phyloP scores from a whole-genome alignment of 1,284 basidiomycete genomes.

The Moniliophthora roreri region DNA sequence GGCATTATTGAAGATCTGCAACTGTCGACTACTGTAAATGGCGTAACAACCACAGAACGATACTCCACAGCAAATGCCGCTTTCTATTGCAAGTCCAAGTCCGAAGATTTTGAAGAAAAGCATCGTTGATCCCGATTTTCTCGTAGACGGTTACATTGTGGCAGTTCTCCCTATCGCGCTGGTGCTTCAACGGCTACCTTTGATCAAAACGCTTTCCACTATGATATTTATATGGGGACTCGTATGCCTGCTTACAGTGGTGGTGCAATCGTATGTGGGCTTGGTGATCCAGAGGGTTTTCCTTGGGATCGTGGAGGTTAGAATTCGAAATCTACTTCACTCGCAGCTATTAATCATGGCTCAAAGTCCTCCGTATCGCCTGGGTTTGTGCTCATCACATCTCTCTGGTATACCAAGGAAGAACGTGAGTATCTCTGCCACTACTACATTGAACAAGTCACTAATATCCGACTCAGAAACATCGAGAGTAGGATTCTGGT shows the following conservation, averaged over 20 bases:
- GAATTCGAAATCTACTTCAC: not conserved
- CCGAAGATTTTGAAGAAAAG: not conserved
- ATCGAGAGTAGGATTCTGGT: slow-evolving; percentile 12
- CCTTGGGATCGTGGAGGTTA: slow-evolving; percentile 12
- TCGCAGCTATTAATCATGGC: not conserved
- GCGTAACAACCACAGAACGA: slow-evolving; percentile 10
- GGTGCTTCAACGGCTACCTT: slow-evolving; percentile 10
- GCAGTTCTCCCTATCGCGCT: slow-evolving; percentile 14
- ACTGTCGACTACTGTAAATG: slow-evolving; percentile 7
- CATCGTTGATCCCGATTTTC: not conserved
- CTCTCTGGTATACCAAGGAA: slow-evolving; percentile 14
- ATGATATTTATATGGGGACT: slow-evolving; percentile 15
- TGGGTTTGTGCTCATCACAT: slow-evolving; percentile 11
- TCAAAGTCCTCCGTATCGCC: slow-evolving; percentile 13
- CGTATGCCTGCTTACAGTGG: slow-evolving; percentile 9
- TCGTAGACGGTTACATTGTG: slow-evolving; percentile 14
- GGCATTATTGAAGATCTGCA: slow-evolving; percentile 15
- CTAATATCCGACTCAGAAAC: slow-evolving; percentile 2
- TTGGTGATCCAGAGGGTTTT: slow-evolving; percentile 11
- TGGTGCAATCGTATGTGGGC: slow-evolving; percentile 7
- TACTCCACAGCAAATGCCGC: slow-evolving; percentile 15
- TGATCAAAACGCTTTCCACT: slow-evolving; percentile 9
- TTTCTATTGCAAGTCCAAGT: slow-evolving; percentile 4
- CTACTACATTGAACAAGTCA: not conserved
- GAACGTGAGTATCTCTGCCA: slow-evolving; percentile 5